Percentiles rank a stretch among this genome's conserved stretches.
Evolutionary conservation across 2,329 filamentous ascomycete species (phyloP).

Genomic region (Botrytis medusae): DNA sequence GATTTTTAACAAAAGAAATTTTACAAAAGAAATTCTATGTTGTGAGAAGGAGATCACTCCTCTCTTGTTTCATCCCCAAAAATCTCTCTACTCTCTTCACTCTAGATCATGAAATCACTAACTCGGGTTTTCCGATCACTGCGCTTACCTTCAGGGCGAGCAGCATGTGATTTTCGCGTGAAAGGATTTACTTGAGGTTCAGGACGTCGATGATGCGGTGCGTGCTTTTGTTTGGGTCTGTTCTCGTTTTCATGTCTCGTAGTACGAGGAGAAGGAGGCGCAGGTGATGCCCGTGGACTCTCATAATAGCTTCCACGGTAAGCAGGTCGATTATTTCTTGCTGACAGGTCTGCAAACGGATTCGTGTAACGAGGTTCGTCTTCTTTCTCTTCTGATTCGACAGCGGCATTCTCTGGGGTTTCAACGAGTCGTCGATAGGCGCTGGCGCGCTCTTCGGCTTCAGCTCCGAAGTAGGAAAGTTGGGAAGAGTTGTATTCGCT

Average conservation of each 20-base stretch:
- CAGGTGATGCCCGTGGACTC: not conserved
- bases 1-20: not conserved
- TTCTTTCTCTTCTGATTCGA: not conserved
- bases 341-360: constrained; percentile 5
- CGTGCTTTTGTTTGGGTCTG: not conserved
- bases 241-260: not conserved
- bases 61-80: not conserved
- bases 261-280: constrained; percentile 14
- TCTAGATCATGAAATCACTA: constrained; percentile 9
- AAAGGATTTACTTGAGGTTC: constrained; percentile 1
- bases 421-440: constrained; percentile 8
- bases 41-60: constrained; percentile 9
- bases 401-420: not conserved
- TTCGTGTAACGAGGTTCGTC: not conserved
- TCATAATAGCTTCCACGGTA: not conserved
- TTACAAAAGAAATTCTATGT: not conserved
- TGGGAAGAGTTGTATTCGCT: not conserved
- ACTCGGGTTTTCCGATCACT: not conserved
- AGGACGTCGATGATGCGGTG: not conserved
- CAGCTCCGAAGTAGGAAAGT: not conserved
- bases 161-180: constrained; percentile 4
- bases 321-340: not conserved
- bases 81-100: not conserved
- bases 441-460: not conserved
- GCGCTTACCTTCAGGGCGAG: not conserved